Conservation (phyloP, 2,329 filamentous ascomycete genomes). For the Fusarium marasasianum region DNA sequence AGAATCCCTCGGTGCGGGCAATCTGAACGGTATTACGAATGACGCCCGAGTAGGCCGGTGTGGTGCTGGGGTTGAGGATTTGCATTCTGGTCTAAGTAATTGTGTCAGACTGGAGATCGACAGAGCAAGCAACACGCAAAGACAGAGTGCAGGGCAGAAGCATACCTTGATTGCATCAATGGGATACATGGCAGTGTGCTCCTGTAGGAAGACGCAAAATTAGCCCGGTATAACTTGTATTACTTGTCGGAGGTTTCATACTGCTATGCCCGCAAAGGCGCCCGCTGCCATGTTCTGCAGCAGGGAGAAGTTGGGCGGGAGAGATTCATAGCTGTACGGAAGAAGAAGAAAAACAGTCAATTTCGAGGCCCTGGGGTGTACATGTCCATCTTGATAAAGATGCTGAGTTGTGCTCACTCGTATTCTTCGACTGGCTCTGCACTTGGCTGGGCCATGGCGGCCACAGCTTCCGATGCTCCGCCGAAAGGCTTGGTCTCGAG, state of each 20-base stretch:
- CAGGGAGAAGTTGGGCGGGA: conserved; percentile 94
- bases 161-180: conserved; percentile 95
- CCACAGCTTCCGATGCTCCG: conserved; percentile 72
- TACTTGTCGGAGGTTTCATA: conserved; percentile 56
- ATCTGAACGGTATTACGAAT: conserved; percentile 94
- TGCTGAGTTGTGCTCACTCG: conserved; percentile 60
- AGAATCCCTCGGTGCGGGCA: conserved; percentile 85
- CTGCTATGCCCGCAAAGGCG: conserved; percentile 95
- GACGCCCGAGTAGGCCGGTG: conserved; percentile 86
- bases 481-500: conserved; percentile 69
- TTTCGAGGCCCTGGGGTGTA: not conserved
- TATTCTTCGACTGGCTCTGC: conserved; percentile 72
- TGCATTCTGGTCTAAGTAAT: conserved; percentile 89
- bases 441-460: conserved; percentile 75
- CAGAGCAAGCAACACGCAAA: not conserved
- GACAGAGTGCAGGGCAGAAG: not conserved
- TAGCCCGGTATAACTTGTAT: conserved; percentile 2
- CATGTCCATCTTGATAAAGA: not conserved
- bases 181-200: conserved; percentile 99
- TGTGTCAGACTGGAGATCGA: conserved; percentile 29
- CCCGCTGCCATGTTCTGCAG: conserved; percentile 95
- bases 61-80: conserved; percentile 84
- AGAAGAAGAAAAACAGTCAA: not conserved
- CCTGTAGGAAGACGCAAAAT: conserved; percentile 61
- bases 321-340: conserved; percentile 80